Evolutionary conservation across 2,329 filamentous ascomycete species (phyloP).

Genomic region (Aureobasidium sp.): DNA sequence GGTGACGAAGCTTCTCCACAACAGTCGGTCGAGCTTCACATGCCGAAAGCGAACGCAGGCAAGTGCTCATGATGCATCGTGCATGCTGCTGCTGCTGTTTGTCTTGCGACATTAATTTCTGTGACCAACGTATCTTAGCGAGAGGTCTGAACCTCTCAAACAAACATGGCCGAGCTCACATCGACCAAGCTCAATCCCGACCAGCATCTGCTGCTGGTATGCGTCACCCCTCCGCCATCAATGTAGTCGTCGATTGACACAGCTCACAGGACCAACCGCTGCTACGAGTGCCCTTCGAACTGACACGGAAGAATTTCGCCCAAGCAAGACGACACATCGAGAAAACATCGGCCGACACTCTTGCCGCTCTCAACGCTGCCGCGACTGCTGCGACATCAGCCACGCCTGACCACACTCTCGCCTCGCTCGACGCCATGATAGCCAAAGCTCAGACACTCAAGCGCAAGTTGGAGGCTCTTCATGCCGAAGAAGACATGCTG

Average conservation of each 20-base stretch:
- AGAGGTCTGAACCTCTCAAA: not conserved
- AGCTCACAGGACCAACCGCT: slow-evolving; percentile 78
- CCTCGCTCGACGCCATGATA: slow-evolving; percentile 78
- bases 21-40: not conserved
- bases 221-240: slow-evolving; percentile 1
- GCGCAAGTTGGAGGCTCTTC: slow-evolving; percentile 70
- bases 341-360: slow-evolving; percentile 45
- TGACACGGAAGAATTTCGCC: slow-evolving; percentile 91
- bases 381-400: slow-evolving; percentile 50
- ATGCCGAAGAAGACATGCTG: slow-evolving; percentile 71
- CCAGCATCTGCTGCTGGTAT: slow-evolving; percentile 67
- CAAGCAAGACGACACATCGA: slow-evolving; percentile 71
- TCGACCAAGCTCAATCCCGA: slow-evolving; percentile 65
- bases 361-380: slow-evolving; percentile 34
- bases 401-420: slow-evolving; percentile 39
- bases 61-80: not conserved
- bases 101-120: not conserved
- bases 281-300: slow-evolving; percentile 84
- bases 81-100: not conserved
- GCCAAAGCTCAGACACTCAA: slow-evolving; percentile 78
- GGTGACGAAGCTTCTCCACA: not conserved
- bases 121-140: not conserved
- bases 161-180: slow-evolving; percentile 38
- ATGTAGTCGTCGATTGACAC: not conserved
- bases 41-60: not conserved